Evolutionary conservation across 768 basidiomycete species (phyloP).

Genomic region (Mycena polygramma): DNA sequence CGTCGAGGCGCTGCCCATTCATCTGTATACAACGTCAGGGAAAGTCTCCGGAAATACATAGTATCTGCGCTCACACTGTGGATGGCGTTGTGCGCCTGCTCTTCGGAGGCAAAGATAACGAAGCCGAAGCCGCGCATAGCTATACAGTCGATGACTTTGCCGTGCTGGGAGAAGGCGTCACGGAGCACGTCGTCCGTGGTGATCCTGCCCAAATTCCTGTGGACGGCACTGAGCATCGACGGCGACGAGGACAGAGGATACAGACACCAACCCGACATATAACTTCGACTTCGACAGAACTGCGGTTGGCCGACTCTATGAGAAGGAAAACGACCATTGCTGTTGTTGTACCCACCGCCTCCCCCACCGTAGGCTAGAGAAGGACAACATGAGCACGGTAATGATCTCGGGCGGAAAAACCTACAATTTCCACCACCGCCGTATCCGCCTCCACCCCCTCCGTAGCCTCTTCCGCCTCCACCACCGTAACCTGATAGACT

Average conservation of each 20-base stretch:
- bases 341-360: too few relatives aligned
- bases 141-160: constrained; percentile 93
- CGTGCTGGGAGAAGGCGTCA: constrained; percentile 62
- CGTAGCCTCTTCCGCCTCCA: constrained; percentile 1
- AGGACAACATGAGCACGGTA: too few relatives aligned
- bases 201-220: constrained; percentile 95
- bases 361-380: too few relatives aligned
- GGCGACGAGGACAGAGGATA: not conserved
- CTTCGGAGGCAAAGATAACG: constrained; percentile 75
- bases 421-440: not conserved
- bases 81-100: constrained; percentile 89
- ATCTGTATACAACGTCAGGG: too few relatives aligned
- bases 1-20: too few relatives aligned
- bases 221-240: constrained; percentile 22
- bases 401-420: too few relatives aligned
- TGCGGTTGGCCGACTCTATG: constrained; percentile 13
- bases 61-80: constrained; percentile 60
- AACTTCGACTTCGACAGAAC: constrained; percentile 36
- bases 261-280: constrained; percentile 29
- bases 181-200: constrained; percentile 93
- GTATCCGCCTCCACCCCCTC: constrained; percentile 1
- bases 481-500: constrained; percentile 11
- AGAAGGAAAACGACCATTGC: too few relatives aligned
- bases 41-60: too few relatives aligned
- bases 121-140: constrained; percentile 94